Base-by-base conservation (phyloP, 2,329 filamentous ascomycete species). In the Talaromyces amestolkiae region DNA sequence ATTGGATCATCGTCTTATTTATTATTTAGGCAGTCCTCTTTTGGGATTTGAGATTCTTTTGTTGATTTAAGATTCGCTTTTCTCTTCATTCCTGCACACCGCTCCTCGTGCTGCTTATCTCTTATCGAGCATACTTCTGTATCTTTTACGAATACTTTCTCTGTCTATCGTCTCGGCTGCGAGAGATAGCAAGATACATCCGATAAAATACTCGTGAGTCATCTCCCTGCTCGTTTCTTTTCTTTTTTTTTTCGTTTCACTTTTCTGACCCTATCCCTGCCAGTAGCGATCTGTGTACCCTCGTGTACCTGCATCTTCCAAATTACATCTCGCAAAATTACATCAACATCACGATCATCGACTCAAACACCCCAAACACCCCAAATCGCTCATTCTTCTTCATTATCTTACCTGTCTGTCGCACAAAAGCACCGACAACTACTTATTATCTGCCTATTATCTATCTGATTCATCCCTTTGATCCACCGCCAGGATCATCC, bases 221-320 rank as follows among this genome's bases (percentile, higher is more conserved):
- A 54, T 43, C 51, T 45, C 41, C 27, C 56, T 49, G 13, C 4
- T 37, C 27, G 22, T 19, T 62, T 9, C n/a, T 19, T 41, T n/a
- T 45, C 1, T 45, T 19, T 58, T 39, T 7, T 15, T 56, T 27
- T 56, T 6, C 27, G 27, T 4, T 37, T 47, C 13, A 6, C 4
- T 45, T 64, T 49, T 58, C 31, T 35, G 6, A 33, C 54, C 31
- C 24, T 41, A 8, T 60, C 41, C 37, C 5, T 22, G 27, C 19
- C 24, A 37, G n/a, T 19, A 33, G 19, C 27, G 51, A 35, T 53
- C 49, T 31, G 27, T 5, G 27, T 31, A 31, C 27, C 49, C 49
- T 33, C 41, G n/a, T 47, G 61, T 63, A 63, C 61, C 61, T 63
- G 61, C 61, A 39, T 56, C 33, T 37, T 47, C 37, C 49, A 15